A percentile compares a stretch with the other conserved stretches of the same genome.
Evolutionary conservation across 306 rosid species (phyloP).

Genomic region (Clitoria ternatea): DNA sequence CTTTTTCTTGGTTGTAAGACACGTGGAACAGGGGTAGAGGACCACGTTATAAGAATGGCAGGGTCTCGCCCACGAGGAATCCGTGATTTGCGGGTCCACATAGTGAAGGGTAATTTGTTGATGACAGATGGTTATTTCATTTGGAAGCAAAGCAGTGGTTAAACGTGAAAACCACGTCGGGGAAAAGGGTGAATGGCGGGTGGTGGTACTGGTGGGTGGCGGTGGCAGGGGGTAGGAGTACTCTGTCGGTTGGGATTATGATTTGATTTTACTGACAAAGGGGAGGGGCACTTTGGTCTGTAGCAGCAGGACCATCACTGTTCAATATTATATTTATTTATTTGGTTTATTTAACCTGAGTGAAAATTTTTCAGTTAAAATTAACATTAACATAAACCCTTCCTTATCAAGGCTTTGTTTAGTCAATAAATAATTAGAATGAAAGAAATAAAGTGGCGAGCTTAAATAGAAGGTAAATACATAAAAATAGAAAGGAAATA

Average conservation of each 20-base stretch:
- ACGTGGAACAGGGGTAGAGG: constrained; percentile 29
- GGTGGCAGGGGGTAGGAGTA: neutral
- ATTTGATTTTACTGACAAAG: neutral
- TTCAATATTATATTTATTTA: neutral
- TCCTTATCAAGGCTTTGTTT: no score
- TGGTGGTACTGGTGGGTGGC: neutral
- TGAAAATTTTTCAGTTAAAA: no score
- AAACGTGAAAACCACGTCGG: neutral
- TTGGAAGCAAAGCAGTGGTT: neutral
- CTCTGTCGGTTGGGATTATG: neutral
- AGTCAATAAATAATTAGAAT: no score
- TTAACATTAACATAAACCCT: no score
- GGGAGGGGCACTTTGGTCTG: constrained; percentile 4
- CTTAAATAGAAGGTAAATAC: no score
- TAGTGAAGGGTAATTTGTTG: constrained; percentile 1
- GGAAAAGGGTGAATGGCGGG: neutral
- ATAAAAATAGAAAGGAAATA: no score
- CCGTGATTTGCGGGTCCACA: constrained; percentile 49
- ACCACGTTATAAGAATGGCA: constrained; percentile 11
- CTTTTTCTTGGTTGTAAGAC: neutral
- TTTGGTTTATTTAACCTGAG: no score
- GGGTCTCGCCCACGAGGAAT: constrained; percentile 14
- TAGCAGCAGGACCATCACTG: neutral
- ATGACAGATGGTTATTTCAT: neutral
- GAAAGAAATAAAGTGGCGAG: no score